Percentiles rank a stretch among this genome's conserved stretches.
phyloP scores from a whole-genome alignment of 768 basidiomycete genomes.

The Infundibulicybe gibba region DNA sequence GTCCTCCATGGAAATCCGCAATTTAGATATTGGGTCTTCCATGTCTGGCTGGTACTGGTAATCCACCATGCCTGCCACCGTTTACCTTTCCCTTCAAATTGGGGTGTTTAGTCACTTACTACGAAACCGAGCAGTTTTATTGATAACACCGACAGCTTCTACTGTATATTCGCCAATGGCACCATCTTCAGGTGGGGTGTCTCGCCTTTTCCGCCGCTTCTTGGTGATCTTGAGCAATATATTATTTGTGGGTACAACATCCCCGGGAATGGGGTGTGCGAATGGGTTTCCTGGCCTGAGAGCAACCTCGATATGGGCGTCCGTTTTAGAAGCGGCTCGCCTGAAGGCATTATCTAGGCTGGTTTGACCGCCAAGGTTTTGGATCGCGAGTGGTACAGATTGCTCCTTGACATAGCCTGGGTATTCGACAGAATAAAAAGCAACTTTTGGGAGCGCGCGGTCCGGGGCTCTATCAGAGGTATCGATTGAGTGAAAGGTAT shows the following conservation, averaged over 20 bases:
- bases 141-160: conserved; percentile 69
- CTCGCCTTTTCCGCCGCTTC: conserved; percentile 49
- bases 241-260: conserved; percentile 72
- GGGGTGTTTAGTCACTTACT: conserved; percentile 45
- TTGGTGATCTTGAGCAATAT: conserved; percentile 84
- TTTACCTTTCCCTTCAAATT: not conserved
- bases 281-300: conserved; percentile 74
- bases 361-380: conserved; percentile 65
- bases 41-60: conserved; percentile 82
- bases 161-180: conserved; percentile 68
- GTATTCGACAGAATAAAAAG: conserved; percentile 85
- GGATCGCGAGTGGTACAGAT: conserved; percentile 60
- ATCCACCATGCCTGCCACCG: conserved; percentile 82
- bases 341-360: conserved; percentile 77
- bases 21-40: conserved; percentile 63
- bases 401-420: conserved; percentile 74
- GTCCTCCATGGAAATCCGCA: conserved; percentile 70
- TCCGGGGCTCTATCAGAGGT: conserved; percentile 22
- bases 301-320: conserved; percentile 71
- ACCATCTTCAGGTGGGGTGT: conserved; percentile 21
- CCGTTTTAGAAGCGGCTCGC: conserved; percentile 56
- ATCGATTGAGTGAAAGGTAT: not conserved
- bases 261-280: conserved; percentile 81
- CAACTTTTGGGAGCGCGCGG: conserved; percentile 46
- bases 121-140: conserved; percentile 86